Evolutionary conservation across 1,284 basidiomycete genomes (phyloP).

Genomic region (Ceratobasidium papillatum): DNA sequence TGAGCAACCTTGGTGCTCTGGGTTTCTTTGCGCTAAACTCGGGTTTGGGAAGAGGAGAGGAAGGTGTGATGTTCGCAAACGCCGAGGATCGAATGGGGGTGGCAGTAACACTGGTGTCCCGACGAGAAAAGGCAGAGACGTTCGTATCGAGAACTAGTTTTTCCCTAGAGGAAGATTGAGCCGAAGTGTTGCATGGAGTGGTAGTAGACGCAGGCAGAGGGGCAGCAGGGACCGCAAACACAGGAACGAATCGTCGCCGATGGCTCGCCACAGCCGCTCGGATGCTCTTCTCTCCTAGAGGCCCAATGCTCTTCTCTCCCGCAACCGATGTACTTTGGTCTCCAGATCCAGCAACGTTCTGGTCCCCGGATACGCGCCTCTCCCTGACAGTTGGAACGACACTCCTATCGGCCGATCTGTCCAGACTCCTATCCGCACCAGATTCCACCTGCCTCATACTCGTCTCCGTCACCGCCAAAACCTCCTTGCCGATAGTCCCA

Average conservation of each 20-base stretch:
- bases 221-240: constrained; percentile 20
- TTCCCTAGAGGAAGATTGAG: not conserved
- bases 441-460: not conserved
- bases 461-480: not conserved
- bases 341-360: not conserved
- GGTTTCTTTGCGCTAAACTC: constrained; percentile 34
- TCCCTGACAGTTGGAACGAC: not conserved
- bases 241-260: constrained; percentile 22
- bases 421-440: not conserved
- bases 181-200: constrained; percentile 13
- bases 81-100: constrained; percentile 11
- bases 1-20: constrained; percentile 19
- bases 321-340: not conserved
- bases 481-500: not conserved
- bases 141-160: constrained; percentile 7
- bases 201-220: constrained; percentile 5
- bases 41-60: constrained; percentile 29
- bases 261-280: constrained; percentile 13
- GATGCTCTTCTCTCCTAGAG: constrained; percentile 27
- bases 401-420: not conserved
- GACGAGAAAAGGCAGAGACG: not conserved
- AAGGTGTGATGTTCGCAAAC: constrained; percentile 18
- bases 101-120: not conserved
- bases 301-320: not conserved
- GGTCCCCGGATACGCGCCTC: not conserved